Base-by-base conservation (phyloP, 2,329 filamentous ascomycete species). In the Exophiala sp. region DNA sequence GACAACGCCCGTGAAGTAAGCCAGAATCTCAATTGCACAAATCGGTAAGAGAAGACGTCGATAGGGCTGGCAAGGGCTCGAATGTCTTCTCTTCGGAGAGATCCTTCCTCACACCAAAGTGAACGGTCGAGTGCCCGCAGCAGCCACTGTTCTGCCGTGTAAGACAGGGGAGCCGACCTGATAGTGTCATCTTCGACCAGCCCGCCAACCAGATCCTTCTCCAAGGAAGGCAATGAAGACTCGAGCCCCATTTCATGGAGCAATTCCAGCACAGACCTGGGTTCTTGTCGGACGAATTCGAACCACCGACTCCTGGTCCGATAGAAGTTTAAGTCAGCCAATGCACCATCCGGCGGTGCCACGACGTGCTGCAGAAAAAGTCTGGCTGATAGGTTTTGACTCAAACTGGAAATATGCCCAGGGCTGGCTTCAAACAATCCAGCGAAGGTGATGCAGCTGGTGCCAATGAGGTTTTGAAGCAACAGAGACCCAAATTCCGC, bases 381-480 rank as follows among this genome's bases (percentile, higher is more conserved):
- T 43, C 62, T 66, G 18, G 66, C 60, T 46, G 37, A 63, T 56
- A 50, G 27, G 22, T 39, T 43, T 37, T 48, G 41, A 3, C 51
- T 21, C 3, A 42, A 18, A 22, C 41, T 43, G 37, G 49, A 38
- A 52, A 56, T 57, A 23, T 32, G 39, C 16, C 37, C 29, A 14
- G 19, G 14, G 13, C 47, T 27, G 22, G 41, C 51, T 40, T 51
- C 55, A 6, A 72, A 58, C 35, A 74, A 67, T 11, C 65, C 64
- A 27, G 65, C 62, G 30, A 74, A 65, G 3, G 68, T 70, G 14
- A 73, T 63, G 48, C 71, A 71, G n/a, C 70, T 68, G 29, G 70
- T 68, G 10, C 70, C 69, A 32, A 74, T 65, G 2, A 75, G 63
- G 18, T 68, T 64, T 14, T 66, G 63, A 23, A 74, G 60, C 19